Evolutionary conservation across 768 basidiomycete genomes (phyloP).

Genomic region (Mycena capillaripes): DNA sequence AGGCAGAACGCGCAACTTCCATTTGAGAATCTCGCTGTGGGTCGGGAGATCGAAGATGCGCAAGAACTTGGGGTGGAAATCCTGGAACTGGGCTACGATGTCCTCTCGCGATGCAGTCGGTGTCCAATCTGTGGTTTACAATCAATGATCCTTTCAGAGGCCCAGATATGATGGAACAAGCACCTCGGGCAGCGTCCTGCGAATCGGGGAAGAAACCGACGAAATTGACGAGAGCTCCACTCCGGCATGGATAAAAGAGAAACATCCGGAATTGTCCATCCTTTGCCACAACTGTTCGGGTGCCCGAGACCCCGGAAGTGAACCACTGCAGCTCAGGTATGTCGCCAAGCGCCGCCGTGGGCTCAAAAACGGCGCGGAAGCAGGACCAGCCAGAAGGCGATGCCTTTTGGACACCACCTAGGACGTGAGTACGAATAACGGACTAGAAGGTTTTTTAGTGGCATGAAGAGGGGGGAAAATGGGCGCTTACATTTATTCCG

Average conservation of each 20-base stretch:
- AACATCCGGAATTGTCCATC: constrained; percentile 24
- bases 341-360: not conserved
- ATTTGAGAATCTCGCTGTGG: too few relatives aligned
- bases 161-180: not conserved
- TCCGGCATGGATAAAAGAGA: constrained; percentile 5
- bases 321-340: constrained; percentile 23
- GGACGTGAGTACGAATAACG: constrained; percentile 7
- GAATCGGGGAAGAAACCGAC: constrained; percentile 12
- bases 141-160: not conserved
- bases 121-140: not conserved
- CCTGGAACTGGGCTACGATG: not conserved
- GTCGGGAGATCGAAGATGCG: too few relatives aligned
- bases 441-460: constrained; percentile 1
- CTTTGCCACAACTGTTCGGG: constrained; percentile 5
- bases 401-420: constrained; percentile 6
- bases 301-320: constrained; percentile 13
- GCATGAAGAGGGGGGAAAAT: not conserved
- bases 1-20: too few relatives aligned
- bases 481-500: too few relatives aligned
- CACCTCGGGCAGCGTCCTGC: not conserved
- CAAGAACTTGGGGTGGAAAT: constrained; percentile 23
- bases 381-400: too few relatives aligned
- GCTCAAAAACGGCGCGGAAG: constrained; percentile 20
- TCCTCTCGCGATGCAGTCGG: constrained; percentile 16
- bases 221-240: constrained; percentile 19